Base-by-base conservation (phyloP, 208 protist species). In the Trypanosoma mega region DNA sequence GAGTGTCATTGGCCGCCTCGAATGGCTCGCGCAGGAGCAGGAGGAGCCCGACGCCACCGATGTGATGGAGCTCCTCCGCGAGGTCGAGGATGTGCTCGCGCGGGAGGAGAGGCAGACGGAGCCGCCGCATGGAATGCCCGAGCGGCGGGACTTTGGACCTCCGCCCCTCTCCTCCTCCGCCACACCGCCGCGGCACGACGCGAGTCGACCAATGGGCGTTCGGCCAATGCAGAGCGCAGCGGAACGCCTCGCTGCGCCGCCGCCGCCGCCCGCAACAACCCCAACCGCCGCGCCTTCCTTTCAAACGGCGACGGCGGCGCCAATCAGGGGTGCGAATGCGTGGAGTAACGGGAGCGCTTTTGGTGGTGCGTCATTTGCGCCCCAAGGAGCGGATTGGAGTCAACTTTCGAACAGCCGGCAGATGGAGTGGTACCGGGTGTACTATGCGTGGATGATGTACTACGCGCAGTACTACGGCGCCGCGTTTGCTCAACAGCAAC, bases 361-460 rank as follows among this genome's bases (percentile, higher is more conserved):
- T n/a, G n/a, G 45, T 12, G 8, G 45, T 30, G 21, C 45, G 9
- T 6, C 45, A 6, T 56, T 23, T 11, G 6, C 45, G n/a, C 14
- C 29, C 53, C 6, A 11, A n/a, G 52, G 20, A 39, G 33, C 2
- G 16, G 53, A 56, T 39, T 69, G 55, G 63, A 69, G 63, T 44
- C 39, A 24, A 24, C 39, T 69, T 33, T 62, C 63, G 30, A 47
- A 34, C 14, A 43, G 21, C 12, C 62, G 36, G 21, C 54, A 67
- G 43, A 63, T 70, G 65, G 70, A 69, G 63, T 85, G 78, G 78
- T 79, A 86, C 54, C 61, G 73, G 4, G 55, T 64, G 27, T 83
- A 90, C 66, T 79, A 80, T 44, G 66, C 68, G n/a, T 86, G 79
- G 76, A 77, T 80, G 67, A 39, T 71, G 39, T 90, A 90, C 60